Evolutionary conservation across 768 basidiomycete species (phyloP), one percentile per base, ranked within the genome.

Genomic region (Rhodocollybia butyracea): DNA sequence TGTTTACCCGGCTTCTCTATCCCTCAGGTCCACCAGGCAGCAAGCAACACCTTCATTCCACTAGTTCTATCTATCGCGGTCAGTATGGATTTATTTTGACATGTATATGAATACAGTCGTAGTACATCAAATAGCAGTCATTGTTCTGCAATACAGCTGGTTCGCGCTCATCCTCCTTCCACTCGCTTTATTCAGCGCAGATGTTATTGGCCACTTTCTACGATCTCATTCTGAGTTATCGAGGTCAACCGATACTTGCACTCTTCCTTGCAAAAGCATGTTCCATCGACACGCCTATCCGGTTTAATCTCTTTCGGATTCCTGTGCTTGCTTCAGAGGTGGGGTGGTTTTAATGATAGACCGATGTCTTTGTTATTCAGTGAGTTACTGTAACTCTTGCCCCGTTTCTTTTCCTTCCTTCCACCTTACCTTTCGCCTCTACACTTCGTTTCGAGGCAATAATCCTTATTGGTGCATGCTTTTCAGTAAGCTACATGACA

Each of bases 241-340:
- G 70, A 29, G 70, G 76, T 51, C 66, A 77, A 59, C 70, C 79
- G 62, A 62, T 63, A 8, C 65, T 68, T 36, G 66, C 71, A 3
- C 70, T 71, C 1, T 70, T 79, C 17, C 69, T 88, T n/a, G 88
- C 88, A 0, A 81, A 81, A 62, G 85, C 77, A 1, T 77, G 83
- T 21, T 83, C 86, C 3, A 91, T 91, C 55, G 88, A 91, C 64
- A 74, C 89, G 45, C 84, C 83, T 62, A 88, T 90, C 56, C 88
- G 90, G 61, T 89, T 89, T 65, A 76, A 76, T 29, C 72, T 89
- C 11, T 87, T 88, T 68, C 89, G 88, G 89, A 85, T 86, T 80
- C 88, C 88, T 0, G 75, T 88, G 60, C 64, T 89, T 39, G 79
- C 85, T 5, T n/a, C n/a, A n/a, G 63, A 90, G 21, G 69, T 89